Base-by-base conservation (phyloP, 2,329 filamentous ascomycete genomes). In the Ascochyta viciae-villosae region DNA sequence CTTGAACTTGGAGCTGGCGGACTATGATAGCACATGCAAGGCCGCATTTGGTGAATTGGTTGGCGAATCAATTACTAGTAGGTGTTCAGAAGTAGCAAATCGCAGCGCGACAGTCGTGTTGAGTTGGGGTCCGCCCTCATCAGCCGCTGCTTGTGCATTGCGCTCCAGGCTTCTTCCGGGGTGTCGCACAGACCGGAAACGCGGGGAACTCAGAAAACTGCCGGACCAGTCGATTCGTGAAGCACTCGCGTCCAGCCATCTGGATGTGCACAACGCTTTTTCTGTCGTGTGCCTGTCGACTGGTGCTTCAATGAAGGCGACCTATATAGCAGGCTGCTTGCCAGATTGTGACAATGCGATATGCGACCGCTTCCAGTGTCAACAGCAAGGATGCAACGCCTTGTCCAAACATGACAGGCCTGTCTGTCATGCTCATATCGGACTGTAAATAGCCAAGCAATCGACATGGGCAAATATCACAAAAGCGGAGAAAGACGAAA, bases 181-280 rank as follows among this genome's bases (percentile, higher is more conserved):
- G 58, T 64, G 33, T 53, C 57, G 62, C 61, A 61, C 45, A 37
- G 51, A 37, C 51, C 50, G 48, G 50, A 49, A 43, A 46, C 60
- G 67, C 58, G 65, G 64, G 60, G 65, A 58, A 38, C 37, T 43
- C 35, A 26, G 33, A 24, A 41, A 51, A 24, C n/a, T 34, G 37
- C 47, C 47, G 47, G 31, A 31, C 58, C 31, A 26, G 58, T 58
- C 57, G 61, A 54, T 62, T 7, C 12, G 12, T 40, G 23, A 33
- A 41, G 35, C 34, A 16, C 15, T 35, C 35, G 37, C 38, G 46
- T 50, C 53, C 42, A 63, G 54, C 58, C 56, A 52, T 42, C 42
- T 44, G 48, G 52, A 40, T 49, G 50, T 49, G 59, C 48, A 55
- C 53, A 27, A 55, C 41, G n/a, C 15, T 29, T 16, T 19, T 45